Percentiles rank a stretch among this genome's conserved stretches.
These are phyloP conservation scores for Aspergillus pseudotamarii DNA, from an alignment of 2,329 filamentous ascomycete species.

Conservation along the genomic window DNA sequence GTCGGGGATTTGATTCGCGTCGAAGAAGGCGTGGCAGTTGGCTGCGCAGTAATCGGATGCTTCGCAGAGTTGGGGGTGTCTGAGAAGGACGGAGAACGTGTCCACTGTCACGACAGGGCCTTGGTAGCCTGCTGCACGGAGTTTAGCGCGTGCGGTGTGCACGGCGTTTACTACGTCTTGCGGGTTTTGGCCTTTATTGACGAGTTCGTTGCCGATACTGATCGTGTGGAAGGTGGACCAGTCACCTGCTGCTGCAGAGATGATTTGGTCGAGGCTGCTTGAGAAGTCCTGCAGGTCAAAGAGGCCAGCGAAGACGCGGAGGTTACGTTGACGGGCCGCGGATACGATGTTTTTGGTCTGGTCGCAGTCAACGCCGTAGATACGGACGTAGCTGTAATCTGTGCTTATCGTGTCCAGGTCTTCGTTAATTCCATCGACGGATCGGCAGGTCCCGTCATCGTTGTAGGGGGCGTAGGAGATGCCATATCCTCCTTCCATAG, in stretches of 20 bases:
- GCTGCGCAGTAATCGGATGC: conserved; percentile 76
- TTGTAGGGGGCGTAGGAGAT: conserved; percentile 64
- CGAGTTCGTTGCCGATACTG: conserved; percentile 77
- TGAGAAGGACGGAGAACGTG: conserved; percentile 69
- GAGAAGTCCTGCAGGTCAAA: conserved; percentile 64
- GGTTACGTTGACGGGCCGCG: conserved; percentile 64
- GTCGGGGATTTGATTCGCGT: conserved; percentile 61
- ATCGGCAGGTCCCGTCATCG: conserved; percentile 66
- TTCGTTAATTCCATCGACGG: conserved; percentile 59
- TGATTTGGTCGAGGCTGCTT: conserved; percentile 63
- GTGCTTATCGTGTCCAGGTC: conserved; percentile 63
- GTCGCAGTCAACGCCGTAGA: conserved; percentile 80
- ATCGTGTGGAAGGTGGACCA: conserved; percentile 73
- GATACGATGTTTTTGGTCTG: conserved; percentile 66
- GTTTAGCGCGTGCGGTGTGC: conserved; percentile 56
- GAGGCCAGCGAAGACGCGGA: conserved; percentile 75
- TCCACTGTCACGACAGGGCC: conserved; percentile 81
- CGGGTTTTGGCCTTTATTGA: conserved; percentile 64
- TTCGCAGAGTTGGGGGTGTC: conserved; percentile 70
- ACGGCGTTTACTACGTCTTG: conserved; percentile 61
- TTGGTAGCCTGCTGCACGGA: conserved; percentile 66
- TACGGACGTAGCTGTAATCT: conserved; percentile 65
- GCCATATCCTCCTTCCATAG: conserved; percentile 39
- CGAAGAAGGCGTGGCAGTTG: conserved; percentile 86
- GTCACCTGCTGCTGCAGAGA: conserved; percentile 61